Evolutionary conservation across 768 basidiomycete genomes (phyloP), one percentile per base, ranked within the genome.

Genomic region (Pulveroboletus ravenelii): DNA sequence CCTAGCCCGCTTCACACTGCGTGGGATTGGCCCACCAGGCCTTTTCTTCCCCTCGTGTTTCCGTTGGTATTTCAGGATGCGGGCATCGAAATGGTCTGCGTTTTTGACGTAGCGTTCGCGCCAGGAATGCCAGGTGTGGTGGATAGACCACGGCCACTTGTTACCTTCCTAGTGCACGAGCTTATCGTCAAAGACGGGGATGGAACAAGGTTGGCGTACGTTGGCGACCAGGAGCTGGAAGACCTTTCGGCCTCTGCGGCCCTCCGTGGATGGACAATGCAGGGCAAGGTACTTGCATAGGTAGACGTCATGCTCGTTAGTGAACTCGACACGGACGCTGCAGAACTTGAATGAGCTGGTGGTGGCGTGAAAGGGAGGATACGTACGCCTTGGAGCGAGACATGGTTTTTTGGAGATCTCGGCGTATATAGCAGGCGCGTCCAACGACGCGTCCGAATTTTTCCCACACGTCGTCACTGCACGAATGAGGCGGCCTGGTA

Each of bases 121-220:
- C 85, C 85, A 86, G 5, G 81, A 81, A n/a, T 72, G 71, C 78
- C 73, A 79, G 3, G 81, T 3, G 61, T 84, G 85, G 6, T 62
- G 65, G 15, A 43, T 53, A n/a, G 74, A 64, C 79, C 81, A 85
- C 10, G 71, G 64, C 80, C 81, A 84, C 52, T 61, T 65, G 0
- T 59, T 56, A 0, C 69, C 51, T 20, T 52, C 62, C 79, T 81
- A 52, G 20, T 23, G 20, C 20, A 23, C 20, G 20, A 23, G 20
- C 20, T 23, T 23, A 23, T 23, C 4, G 4, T 23, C 20, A 23
- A 42, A 51, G 36, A 23, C 17, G 18, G 8, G n/a, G 15, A 14
- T 38, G 17, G n/a, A 23, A 23, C 1, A 13, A 58, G 29, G n/a
- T 0, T 29, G 4, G 61, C 74, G 41, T 48, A 84, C 84, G 56